A percentile compares a stretch with the other conserved stretches of the same genome.
Conservation (phyloP, 2,329 filamentous ascomycete species). For the Malbranchea cinnamomea region DNA sequence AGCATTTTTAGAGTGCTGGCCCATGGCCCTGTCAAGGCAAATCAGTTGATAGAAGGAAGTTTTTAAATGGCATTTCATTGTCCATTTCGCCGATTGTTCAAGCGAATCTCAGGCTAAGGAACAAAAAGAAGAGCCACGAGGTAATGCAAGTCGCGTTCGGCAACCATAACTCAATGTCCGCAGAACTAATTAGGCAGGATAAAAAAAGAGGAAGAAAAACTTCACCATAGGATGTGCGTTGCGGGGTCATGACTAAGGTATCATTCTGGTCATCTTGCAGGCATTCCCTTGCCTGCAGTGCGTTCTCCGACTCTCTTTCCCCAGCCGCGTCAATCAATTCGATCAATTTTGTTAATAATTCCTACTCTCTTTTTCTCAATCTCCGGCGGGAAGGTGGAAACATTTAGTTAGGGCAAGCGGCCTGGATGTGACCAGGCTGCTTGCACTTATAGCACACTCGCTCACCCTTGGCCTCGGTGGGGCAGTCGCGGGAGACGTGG, state of each 20-base stretch:
- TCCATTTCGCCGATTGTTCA: too few species aligned
- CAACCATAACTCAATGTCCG: constrained; percentile 4
- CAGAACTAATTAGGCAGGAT: neutral
- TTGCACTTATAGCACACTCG: constrained; percentile 98
- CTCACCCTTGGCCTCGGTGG: constrained; percentile 77
- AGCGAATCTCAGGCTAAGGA: too few species aligned
- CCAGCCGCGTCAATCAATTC: too few species aligned
- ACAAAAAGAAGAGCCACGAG: too few species aligned
- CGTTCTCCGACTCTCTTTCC: neutral
- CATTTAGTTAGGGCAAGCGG: constrained; percentile 71
- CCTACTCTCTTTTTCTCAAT: neutral
- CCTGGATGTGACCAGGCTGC: constrained; percentile 79
- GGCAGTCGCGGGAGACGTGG: constrained; percentile 90
- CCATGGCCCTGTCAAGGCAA: too few species aligned
- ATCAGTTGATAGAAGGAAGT: too few species aligned
- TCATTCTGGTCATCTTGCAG: neutral
- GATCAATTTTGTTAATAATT: too few species aligned
- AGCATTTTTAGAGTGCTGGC: too few species aligned
- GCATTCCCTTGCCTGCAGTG: neutral
- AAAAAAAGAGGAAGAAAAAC: too few species aligned
- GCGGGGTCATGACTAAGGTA: neutral
- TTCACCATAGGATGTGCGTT: too few species aligned
- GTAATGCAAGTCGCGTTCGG: constrained; percentile 1
- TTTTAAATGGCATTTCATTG: too few species aligned
- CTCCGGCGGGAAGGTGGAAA: neutral